phyloP scores from a whole-genome alignment of 441 rosid species.

The Pelargonium myrrhifolium region DNA sequence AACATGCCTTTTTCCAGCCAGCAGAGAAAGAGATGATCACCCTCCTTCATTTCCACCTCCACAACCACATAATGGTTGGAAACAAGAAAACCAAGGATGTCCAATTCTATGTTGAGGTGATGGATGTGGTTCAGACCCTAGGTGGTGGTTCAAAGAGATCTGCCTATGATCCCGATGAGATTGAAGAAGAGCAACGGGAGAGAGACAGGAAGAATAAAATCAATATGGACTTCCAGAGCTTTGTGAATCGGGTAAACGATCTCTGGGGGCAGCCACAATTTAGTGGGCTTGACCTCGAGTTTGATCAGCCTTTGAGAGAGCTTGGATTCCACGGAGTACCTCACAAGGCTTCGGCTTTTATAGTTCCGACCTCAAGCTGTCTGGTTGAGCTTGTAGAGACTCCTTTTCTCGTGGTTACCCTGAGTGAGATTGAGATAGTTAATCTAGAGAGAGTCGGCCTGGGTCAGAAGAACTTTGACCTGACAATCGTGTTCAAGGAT shows the following conservation, averaged over 20 bases:
- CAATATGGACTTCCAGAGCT: conserved; percentile 24
- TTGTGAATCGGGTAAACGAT: conserved; percentile 24
- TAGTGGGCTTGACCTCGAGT: conserved; percentile 28
- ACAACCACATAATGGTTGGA: conserved; percentile 37
- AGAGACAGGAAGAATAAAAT: conserved; percentile 28
- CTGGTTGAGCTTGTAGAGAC: conserved; percentile 33
- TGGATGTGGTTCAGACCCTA: conserved; percentile 34
- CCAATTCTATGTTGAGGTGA: conserved; percentile 30
- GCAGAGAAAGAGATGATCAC: conserved; percentile 39
- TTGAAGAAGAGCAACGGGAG: conserved; percentile 37
- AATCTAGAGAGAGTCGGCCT: conserved; percentile 39
- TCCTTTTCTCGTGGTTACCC: conserved; percentile 30
- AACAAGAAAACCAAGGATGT: conserved; percentile 32
- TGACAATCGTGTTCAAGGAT: conserved; percentile 33
- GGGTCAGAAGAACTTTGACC: conserved; percentile 30
- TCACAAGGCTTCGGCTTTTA: conserved; percentile 32
- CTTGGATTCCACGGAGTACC: conserved; percentile 37
- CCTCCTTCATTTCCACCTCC: conserved; percentile 30
- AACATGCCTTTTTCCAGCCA: conserved; percentile 35
- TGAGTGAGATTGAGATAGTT: conserved; percentile 33
- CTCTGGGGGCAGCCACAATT: conserved; percentile 34
- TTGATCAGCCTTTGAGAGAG: conserved; percentile 34
- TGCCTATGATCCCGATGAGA: conserved; percentile 37
- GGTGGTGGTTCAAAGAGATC: conserved; percentile 31
- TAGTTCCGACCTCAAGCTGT: conserved; percentile 32